Conservation (phyloP, 305 asterid genomes). For the Ajuga reptans region DNA sequence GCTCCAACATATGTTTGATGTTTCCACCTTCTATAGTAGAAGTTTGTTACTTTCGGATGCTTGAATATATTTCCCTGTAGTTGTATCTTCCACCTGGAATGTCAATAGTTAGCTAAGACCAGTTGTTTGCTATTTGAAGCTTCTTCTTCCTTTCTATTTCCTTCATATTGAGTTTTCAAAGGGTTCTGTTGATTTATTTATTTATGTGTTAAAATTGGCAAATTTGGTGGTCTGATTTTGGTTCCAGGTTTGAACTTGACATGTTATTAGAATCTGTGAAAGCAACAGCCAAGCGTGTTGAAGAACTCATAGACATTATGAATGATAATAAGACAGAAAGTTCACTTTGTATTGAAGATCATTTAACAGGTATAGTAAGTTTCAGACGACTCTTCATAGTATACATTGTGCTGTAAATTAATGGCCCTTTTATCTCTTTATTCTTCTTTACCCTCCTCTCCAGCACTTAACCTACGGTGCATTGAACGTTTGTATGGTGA, state of each 20-base stretch:
- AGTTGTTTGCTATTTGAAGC: background rate
- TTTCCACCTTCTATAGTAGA: conserved; percentile 17
- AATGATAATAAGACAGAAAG: conserved; percentile 41
- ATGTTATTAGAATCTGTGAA: conserved; percentile 91
- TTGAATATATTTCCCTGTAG: conserved; percentile 6
- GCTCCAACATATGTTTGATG: conserved; percentile 12
- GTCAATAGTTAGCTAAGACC: conserved; percentile 7
- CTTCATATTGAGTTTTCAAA: conserved; percentile 14
- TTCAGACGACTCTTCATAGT: conserved; percentile 24
- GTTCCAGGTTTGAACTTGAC: conserved; percentile 95
- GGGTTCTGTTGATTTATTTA: conserved; percentile 7
- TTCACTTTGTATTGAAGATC: conserved; percentile 64
- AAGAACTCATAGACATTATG: conserved; percentile 65
- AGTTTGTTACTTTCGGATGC: conserved; percentile 11
- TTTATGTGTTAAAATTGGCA: conserved; percentile 15
- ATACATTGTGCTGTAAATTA: conserved; percentile 23
- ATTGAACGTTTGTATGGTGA: conserved; percentile 98
- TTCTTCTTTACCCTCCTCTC: background rate
- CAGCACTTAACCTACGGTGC: conserved; percentile 87
- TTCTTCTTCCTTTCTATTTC: conserved; percentile 12
- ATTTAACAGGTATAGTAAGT: conserved; percentile 62
- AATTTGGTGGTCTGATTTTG: conserved; percentile 27
- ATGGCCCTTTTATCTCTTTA: conserved; percentile 20
- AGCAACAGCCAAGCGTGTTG: conserved; percentile 65
- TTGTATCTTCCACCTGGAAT: background rate